phyloP scores from a whole-genome alignment of 2,329 filamentous ascomycete genomes.

The Penicillium hordei region DNA sequence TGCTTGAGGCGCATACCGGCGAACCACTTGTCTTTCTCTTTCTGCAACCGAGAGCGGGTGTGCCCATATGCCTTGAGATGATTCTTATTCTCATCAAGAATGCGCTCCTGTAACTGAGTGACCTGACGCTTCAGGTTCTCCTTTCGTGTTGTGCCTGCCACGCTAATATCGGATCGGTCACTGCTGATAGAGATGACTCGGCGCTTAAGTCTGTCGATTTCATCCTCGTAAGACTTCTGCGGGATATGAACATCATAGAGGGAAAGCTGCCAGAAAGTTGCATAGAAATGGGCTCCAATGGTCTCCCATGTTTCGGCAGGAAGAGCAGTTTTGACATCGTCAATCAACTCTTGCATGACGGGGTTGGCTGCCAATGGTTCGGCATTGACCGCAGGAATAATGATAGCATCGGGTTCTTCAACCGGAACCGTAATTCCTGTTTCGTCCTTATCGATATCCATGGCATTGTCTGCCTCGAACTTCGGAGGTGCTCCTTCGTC shows the following conservation, averaged over 20 bases:
- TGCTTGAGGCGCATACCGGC: constrained; percentile 61
- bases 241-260: constrained; percentile 78
- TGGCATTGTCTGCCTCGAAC: constrained; percentile 28
- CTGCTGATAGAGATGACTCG: constrained; percentile 66
- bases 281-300: constrained; percentile 78
- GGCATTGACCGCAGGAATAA: constrained; percentile 25
- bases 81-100: constrained; percentile 71
- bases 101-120: constrained; percentile 65
- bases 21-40: constrained; percentile 80
- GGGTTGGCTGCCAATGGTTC: constrained; percentile 61
- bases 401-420: constrained; percentile 15
- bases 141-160: constrained; percentile 64
- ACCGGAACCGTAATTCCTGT: constrained; percentile 11
- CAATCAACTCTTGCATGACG: constrained; percentile 71
- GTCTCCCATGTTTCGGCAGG: constrained; percentile 65
- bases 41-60: constrained; percentile 67
- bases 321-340: constrained; percentile 62
- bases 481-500: constrained; percentile 22
- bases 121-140: constrained; percentile 69
- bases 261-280: constrained; percentile 88
- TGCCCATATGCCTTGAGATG: constrained; percentile 67
- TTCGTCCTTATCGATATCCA: constrained; percentile 39
- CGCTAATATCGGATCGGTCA: constrained; percentile 71
- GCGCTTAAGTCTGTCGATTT: constrained; percentile 67
- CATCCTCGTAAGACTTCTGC: constrained; percentile 72